A percentile compares a stretch with the other conserved stretches of the same genome.
These are phyloP conservation scores for Ensete ventricosum DNA, from an alignment of 176 grass and related monocot genomes.

Conservation along the genomic window DNA sequence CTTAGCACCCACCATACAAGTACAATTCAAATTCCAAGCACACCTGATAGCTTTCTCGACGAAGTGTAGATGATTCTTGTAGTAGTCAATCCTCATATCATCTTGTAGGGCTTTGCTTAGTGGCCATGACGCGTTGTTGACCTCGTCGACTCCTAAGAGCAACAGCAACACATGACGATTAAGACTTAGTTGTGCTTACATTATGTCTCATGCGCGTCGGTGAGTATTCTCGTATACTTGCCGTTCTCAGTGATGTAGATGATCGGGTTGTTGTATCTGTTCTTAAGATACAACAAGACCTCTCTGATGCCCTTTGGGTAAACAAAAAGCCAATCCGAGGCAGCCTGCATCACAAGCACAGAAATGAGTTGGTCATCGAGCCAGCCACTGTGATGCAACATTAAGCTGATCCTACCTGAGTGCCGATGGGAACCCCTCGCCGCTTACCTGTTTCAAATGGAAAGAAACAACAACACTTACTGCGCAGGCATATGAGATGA, in stretches of 20 bases:
- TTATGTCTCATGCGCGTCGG: too few relatives aligned
- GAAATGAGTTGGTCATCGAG: constrained; percentile 1
- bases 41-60: constrained; percentile 17
- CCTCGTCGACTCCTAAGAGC: constrained; percentile 7
- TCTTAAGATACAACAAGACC: constrained; percentile 43
- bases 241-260: constrained; percentile 20
- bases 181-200: too few relatives aligned
- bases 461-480: not conserved
- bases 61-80: not conserved
- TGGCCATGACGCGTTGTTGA: not conserved
- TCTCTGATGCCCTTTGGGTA: constrained; percentile 36
- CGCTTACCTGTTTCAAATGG: constrained; percentile 1
- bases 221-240: not conserved
- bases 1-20: not conserved
- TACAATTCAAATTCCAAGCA: not conserved
- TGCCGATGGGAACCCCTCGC: constrained; percentile 25
- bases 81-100: constrained; percentile 6
- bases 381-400: not conserved
- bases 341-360: constrained; percentile 13
- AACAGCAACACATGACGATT: not conserved
- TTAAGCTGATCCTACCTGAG: constrained; percentile 5
- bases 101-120: constrained; percentile 11
- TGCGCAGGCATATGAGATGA: not conserved
- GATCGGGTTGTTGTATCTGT: constrained; percentile 29
- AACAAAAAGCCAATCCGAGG: constrained; percentile 33